Percentiles rank a stretch among this genome's conserved stretches.
Evolutionary conservation across 2,329 filamentous ascomycete species (phyloP).

Genomic region (Pseudocercospora crystallina): DNA sequence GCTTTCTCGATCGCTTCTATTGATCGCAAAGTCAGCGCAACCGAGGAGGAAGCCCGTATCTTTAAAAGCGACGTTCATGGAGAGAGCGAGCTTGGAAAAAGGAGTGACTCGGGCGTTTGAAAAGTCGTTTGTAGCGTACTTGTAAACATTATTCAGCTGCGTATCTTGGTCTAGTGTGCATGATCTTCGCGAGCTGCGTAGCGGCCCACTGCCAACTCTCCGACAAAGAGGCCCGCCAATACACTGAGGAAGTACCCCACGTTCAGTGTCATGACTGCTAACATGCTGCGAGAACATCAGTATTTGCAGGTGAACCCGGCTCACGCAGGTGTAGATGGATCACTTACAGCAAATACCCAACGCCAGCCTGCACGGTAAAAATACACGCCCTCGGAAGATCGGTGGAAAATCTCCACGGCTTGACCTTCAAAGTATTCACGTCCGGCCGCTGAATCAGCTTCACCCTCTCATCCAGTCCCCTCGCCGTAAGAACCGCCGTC

Average conservation of each 20-base stretch:
- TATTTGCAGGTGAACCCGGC: background rate
- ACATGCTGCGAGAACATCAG: constrained; percentile 63
- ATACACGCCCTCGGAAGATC: constrained; percentile 72
- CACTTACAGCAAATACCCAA: constrained; percentile 83
- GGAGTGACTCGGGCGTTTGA: too few species aligned
- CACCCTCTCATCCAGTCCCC: constrained; percentile 79
- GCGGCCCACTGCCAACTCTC: constrained; percentile 76
- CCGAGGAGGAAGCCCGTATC: too few species aligned
- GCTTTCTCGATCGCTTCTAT: too few species aligned
- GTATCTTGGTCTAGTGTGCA: too few species aligned
- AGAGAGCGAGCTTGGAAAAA: too few species aligned
- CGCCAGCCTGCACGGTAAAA: constrained; percentile 69
- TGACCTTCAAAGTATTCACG: constrained; percentile 50
- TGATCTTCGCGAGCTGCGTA: constrained; percentile 54
- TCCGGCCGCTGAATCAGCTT: constrained; percentile 57
- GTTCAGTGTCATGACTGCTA: constrained; percentile 88
- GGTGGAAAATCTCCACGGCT: constrained; percentile 79
- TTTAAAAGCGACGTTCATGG: too few species aligned
- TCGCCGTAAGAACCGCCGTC: constrained; percentile 66
- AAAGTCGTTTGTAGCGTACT: too few species aligned
- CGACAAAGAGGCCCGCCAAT: constrained; percentile 78
- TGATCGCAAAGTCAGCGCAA: too few species aligned
- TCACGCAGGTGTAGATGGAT: background rate
- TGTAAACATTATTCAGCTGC: too few species aligned
- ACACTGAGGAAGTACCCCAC: constrained; percentile 81